Conservation (phyloP, 805 yeast species). For the Ogataea chonburiensis region DNA sequence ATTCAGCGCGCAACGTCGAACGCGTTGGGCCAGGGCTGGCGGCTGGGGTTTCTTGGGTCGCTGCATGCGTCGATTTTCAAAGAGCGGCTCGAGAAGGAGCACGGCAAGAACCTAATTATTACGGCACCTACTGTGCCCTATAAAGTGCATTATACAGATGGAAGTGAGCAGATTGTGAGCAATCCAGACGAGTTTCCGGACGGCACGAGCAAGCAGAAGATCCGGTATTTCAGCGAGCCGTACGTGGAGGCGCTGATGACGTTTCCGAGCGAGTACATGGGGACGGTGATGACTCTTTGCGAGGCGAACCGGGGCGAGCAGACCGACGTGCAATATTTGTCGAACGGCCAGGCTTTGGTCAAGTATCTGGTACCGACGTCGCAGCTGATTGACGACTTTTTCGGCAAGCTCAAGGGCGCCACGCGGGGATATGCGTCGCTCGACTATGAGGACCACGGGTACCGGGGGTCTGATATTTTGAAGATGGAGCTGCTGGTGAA, state of each 20-base stretch:
- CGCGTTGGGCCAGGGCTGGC: conserved; percentile 97
- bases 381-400: conserved; percentile 90
- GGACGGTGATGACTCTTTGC: conserved; percentile 82
- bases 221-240: conserved; percentile 70
- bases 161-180: conserved; percentile 62
- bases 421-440: conserved; percentile 92
- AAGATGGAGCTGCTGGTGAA: conserved; percentile 88
- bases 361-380: conserved; percentile 83
- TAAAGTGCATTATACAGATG: conserved; percentile 66
- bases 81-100: conserved; percentile 88
- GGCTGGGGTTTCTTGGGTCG: conserved; percentile 92
- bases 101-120: conserved; percentile 86
- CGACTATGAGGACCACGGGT: conserved; percentile 94
- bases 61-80: conserved; percentile 93
- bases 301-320: conserved; percentile 83
- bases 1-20: conserved; percentile 87
- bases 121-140: conserved; percentile 98
- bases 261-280: conserved; percentile 85
- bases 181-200: conserved; percentile 95
- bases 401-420: conserved; percentile 86
- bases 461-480: conserved; percentile 72
- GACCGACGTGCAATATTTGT: conserved; percentile 69
- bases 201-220: conserved; percentile 39
- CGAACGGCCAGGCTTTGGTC: conserved; percentile 77
- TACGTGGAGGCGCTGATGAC: conserved; percentile 88